Conservation (phyloP, 179 eudicot species). For the Monotropa hypopitys region DNA sequence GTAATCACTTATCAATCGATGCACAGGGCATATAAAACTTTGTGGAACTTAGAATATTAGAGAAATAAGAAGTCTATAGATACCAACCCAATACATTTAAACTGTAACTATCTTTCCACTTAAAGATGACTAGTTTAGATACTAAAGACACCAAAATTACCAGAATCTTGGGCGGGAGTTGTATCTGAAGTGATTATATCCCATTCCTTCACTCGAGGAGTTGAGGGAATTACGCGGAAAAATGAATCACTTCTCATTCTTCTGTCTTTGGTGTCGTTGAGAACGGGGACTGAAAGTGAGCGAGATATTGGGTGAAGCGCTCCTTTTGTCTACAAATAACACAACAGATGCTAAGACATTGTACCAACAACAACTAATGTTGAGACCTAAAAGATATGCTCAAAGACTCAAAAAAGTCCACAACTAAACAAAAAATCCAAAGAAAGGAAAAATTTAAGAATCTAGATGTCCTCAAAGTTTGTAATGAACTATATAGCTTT, state of each 20-base stretch:
- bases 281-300: slow-evolving; percentile 66
- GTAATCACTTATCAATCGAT: background rate
- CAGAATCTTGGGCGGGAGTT: slow-evolving; percentile 29
- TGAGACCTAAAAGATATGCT: background rate
- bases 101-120: background rate
- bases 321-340: slow-evolving; percentile 43
- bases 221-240: slow-evolving; percentile 75
- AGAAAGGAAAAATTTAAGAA: background rate
- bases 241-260: slow-evolving; percentile 44
- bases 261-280: slow-evolving; percentile 35
- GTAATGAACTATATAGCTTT: background rate
- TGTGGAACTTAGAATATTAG: background rate
- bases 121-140: background rate
- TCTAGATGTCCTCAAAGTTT: background rate
- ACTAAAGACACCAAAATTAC: slow-evolving; percentile 26
- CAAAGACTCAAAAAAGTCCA: background rate
- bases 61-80: background rate
- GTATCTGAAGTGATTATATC: slow-evolving; percentile 19
- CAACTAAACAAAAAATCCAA: background rate
- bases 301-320: slow-evolving; percentile 34
- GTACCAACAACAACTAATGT: background rate
- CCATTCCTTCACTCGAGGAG: slow-evolving; percentile 52
- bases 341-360: slow-evolving; percentile 4
- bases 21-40: background rate
- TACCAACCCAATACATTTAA: background rate